Evolutionary conservation across 345 rosid genomes (phyloP).

Genomic region (Eucalyptus coolabah): DNA sequence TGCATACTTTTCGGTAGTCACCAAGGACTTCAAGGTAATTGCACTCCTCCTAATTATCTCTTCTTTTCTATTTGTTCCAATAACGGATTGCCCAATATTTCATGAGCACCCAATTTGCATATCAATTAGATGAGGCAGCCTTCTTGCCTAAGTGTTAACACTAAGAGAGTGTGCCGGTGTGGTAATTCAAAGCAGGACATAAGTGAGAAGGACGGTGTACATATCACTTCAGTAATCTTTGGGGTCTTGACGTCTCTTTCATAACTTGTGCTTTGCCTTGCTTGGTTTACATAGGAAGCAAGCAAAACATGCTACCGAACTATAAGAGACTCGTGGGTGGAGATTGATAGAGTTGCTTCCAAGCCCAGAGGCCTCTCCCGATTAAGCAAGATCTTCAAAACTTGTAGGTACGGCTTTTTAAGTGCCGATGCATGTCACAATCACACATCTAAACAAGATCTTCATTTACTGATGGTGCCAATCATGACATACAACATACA

Average conservation of each 20-base stretch:
- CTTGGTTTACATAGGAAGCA: conserved; percentile 15
- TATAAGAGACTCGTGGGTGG: conserved; percentile 50
- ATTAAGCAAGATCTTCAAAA: conserved; percentile 49
- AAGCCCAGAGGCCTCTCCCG: conserved; percentile 25
- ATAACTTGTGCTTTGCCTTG: not conserved
- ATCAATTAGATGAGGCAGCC: not conserved
- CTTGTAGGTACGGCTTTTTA: conserved; percentile 30
- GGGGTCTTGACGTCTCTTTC: not conserved
- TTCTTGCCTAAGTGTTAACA: not conserved
- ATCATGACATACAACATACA: not conserved
- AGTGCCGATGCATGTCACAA: not conserved
- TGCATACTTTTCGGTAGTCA: conserved; percentile 35
- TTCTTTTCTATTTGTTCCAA: not conserved
- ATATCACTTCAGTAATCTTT: not conserved
- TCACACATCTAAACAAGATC: not conserved
- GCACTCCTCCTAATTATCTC: not conserved
- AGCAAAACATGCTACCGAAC: conserved; percentile 48
- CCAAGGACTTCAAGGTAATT: conserved; percentile 36
- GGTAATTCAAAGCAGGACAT: not conserved
- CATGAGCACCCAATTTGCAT: not conserved
- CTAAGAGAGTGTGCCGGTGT: not conserved
- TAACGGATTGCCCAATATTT: not conserved
- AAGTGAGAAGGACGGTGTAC: not conserved
- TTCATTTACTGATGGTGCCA: not conserved
- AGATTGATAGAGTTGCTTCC: conserved; percentile 48